Evolutionary conservation across 257 asterid genomes (phyloP).

Genomic region (Penstemon davidsonii): DNA sequence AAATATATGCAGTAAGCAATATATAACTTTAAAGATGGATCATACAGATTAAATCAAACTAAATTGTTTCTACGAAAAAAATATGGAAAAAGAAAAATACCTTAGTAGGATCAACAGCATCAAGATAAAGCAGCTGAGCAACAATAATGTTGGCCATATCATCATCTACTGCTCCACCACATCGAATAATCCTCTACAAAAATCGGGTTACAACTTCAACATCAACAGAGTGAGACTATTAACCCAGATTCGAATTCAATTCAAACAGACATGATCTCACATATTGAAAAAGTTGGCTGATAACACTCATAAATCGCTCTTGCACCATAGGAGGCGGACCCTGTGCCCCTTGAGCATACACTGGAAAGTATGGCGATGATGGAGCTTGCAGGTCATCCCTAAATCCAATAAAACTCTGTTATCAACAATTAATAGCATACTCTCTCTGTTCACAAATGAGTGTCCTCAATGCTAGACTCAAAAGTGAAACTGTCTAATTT

Average conservation of each 20-base stretch:
- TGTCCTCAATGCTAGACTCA: not conserved
- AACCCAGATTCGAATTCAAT: slow-evolving; percentile 13
- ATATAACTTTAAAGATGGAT: not conserved
- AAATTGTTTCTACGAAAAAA: not conserved
- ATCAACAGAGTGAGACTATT: slow-evolving; percentile 12
- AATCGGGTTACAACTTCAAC: slow-evolving; percentile 13
- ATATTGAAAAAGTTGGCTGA: slow-evolving; percentile 90
- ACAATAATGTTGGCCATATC: slow-evolving; percentile 97
- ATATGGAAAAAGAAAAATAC: slow-evolving; percentile 28
- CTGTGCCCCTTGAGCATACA: slow-evolving; percentile 74
- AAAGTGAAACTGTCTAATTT: not conserved
- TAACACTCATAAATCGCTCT: slow-evolving; percentile 89
- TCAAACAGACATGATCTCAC: slow-evolving; percentile 40
- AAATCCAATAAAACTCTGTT: slow-evolving; percentile 23
- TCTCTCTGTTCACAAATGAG: not conserved
- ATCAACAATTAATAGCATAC: not conserved
- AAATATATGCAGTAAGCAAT: not conserved
- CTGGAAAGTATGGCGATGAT: slow-evolving; percentile 78
- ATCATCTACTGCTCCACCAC: slow-evolving; percentile 98
- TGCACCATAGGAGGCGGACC: slow-evolving; percentile 90
- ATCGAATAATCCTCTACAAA: slow-evolving; percentile 86
- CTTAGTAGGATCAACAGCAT: slow-evolving; percentile 84
- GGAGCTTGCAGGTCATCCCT: slow-evolving; percentile 93
- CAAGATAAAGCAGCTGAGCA: slow-evolving; percentile 95
- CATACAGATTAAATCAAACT: no score